A percentile compares a stretch with the other conserved stretches of the same genome.
phyloP scores from a whole-genome alignment of 768 basidiomycete genomes.

The Cystoderma amianthinum region DNA sequence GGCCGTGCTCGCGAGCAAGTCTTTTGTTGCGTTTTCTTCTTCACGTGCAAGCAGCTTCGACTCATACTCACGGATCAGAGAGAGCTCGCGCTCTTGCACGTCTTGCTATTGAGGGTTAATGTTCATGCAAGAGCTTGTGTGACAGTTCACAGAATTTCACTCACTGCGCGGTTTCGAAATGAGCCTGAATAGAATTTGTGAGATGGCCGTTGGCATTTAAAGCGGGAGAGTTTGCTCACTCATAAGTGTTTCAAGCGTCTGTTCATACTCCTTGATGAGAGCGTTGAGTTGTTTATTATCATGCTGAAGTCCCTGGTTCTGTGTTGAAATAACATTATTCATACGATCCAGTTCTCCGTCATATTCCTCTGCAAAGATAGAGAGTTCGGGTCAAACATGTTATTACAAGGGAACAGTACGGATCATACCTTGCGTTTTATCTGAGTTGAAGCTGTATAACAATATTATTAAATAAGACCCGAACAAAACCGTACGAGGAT shows the following conservation, averaged over 20 bases:
- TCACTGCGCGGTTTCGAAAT: constrained; percentile 86
- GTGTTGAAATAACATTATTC: constrained; percentile 69
- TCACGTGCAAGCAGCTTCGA: constrained; percentile 71
- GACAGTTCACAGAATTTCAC: constrained; percentile 32
- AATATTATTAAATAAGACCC: constrained; percentile 3
- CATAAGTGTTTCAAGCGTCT: constrained; percentile 94
- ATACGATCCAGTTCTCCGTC: constrained; percentile 86
- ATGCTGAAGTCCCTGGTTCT: constrained; percentile 81
- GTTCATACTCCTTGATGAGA: constrained; percentile 94
- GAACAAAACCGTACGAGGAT: not conserved
- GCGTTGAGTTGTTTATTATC: constrained; percentile 94
- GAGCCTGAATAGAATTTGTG: constrained; percentile 22
- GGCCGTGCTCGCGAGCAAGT: constrained; percentile 55
- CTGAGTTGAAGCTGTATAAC: constrained; percentile 69
- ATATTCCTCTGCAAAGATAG: constrained; percentile 63
- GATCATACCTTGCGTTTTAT: constrained; percentile 70
- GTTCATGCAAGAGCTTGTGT: constrained; percentile 2
- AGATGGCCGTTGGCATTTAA: constrained; percentile 3
- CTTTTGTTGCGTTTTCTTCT: constrained; percentile 52
- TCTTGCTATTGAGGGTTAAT: constrained; percentile 53
- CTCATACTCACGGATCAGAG: constrained; percentile 88
- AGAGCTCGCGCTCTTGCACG: constrained; percentile 87
- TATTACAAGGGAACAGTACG: constrained; percentile 3
- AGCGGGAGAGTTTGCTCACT: constrained; percentile 25
- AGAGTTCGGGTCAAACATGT: constrained; percentile 7